These are phyloP conservation scores for Suhomyces taliae DNA, from an alignment of 1,139 yeast genomes.

Conservation along the genomic window DNA sequence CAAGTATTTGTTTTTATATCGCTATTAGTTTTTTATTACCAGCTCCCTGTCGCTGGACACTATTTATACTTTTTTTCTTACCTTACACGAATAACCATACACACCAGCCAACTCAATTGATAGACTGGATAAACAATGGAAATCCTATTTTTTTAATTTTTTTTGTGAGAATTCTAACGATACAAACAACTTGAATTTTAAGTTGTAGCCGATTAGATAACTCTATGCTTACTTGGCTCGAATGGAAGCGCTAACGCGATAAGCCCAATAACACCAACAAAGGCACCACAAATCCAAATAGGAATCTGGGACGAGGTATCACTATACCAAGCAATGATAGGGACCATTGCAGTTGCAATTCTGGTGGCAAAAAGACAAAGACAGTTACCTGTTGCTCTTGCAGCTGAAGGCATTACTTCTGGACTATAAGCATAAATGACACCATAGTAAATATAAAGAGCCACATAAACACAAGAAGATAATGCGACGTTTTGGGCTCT, in stretches of 20 bases:
- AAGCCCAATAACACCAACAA: slow-evolving; percentile 45
- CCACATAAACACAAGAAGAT: slow-evolving; percentile 50
- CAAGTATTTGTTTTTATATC: no score
- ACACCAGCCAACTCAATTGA: no score
- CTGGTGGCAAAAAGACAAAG: slow-evolving; percentile 49
- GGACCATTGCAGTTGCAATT: slow-evolving; percentile 49
- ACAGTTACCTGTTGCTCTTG: slow-evolving; percentile 58
- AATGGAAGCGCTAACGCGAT: slow-evolving; percentile 47
- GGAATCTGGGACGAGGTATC: slow-evolving; percentile 47
- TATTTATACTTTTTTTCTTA: no score
- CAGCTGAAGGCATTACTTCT: slow-evolving; percentile 56
- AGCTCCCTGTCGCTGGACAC: no score
- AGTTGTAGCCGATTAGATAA: slow-evolving; percentile 11
- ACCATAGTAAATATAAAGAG: slow-evolving; percentile 54
- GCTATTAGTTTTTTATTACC: no score
- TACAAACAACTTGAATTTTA: no score
- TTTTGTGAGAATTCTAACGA: neutral
- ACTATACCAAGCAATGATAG: slow-evolving; percentile 51
- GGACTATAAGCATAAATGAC: slow-evolving; percentile 59
- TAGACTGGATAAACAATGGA: no score
- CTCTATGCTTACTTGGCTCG: slow-evolving; percentile 37
- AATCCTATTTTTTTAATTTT: no score
- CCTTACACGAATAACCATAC: no score
- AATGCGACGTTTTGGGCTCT: slow-evolving; percentile 54
- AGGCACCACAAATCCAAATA: slow-evolving; percentile 60